Evolutionary conservation across 805 yeast species (phyloP), one percentile per base, ranked within the genome.

Genomic region (Pichia nanzhaoensis): DNA sequence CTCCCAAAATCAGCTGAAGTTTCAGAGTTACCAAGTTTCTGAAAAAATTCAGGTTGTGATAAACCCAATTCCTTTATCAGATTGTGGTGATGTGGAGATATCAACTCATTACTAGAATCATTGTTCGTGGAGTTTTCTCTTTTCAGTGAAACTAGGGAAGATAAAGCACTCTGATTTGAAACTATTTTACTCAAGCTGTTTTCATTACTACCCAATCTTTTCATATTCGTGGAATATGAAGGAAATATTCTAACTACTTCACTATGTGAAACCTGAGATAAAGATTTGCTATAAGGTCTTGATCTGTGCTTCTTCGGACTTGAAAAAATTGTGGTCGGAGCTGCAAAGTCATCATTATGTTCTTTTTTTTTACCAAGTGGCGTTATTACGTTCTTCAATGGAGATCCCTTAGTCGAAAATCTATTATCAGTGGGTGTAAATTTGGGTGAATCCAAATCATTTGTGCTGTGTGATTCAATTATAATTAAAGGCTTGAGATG

Each of bases 231-330:
- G 45, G 22, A 38, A 47, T 12, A 4, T 9, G 37, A 47, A 32
- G 35, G 13, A 8, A 19, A 8, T 42, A 64, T 67, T 40, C 68
- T 59, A 31, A 68, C 58, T 35, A 63, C 59, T 51, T 68, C 71
- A 5, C 67, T 70, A 28, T 68, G 64, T 45, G 68, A 73, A n/a
- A 70, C 68, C 24, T 73, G 73, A 7, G 77, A 69, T 35, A 73
- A 52, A 0, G 77, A 70, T 42, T 69, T 62, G 38, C 66, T 65
- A 59, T 63, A 73, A 49, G 62, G 58, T 48, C 63, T 56, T 7
- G 62, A 32, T 14, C 19, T 34, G 13, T 2, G 34, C 13, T 42
- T 21, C 6, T 28, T 37, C 32, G 44, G 34, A 18, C 45, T 37
- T 17, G 50, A 39, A 24, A 39, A 38, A 37, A 38, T 3, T 5